Evolutionary conservation across 2,329 filamentous ascomycete species (phyloP).

Genomic region (Sporothrix brunneoviolacea): DNA sequence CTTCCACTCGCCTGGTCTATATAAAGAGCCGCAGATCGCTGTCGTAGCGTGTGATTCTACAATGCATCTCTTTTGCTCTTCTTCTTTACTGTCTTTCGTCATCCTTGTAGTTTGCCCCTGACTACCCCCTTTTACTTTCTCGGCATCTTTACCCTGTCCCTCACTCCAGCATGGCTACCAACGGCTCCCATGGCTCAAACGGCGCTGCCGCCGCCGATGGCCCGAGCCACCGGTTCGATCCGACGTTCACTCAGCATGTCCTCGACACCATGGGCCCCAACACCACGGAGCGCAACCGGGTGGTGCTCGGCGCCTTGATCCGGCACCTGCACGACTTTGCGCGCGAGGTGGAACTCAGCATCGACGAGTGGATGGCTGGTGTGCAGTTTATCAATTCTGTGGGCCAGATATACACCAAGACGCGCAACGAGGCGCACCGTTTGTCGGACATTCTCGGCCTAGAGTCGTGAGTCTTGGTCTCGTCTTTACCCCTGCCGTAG

Average conservation of each 20-base stretch:
- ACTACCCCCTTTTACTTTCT: background rate
- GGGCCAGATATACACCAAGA: constrained; percentile 61
- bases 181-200: constrained; percentile 2
- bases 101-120: background rate
- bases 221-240: constrained; percentile 52
- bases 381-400: constrained; percentile 54
- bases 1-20: too few relatives aligned
- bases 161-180: background rate
- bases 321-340: constrained; percentile 75
- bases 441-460: constrained; percentile 68
- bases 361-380: constrained; percentile 72
- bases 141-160: background rate
- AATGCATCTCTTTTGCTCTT: background rate
- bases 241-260: constrained; percentile 67
- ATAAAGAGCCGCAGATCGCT: too few relatives aligned
- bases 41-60: too few relatives aligned
- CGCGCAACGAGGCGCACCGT: constrained; percentile 67
- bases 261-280: constrained; percentile 68
- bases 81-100: background rate
- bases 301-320: constrained; percentile 62
- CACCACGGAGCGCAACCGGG: constrained; percentile 59
- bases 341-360: constrained; percentile 69
- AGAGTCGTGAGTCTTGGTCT: constrained; percentile 56
- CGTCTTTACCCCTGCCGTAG: too few relatives aligned
- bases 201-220: constrained; percentile 21